Base-by-base conservation (phyloP, 257 asterid genomes). In the Solanum okadae region DNA sequence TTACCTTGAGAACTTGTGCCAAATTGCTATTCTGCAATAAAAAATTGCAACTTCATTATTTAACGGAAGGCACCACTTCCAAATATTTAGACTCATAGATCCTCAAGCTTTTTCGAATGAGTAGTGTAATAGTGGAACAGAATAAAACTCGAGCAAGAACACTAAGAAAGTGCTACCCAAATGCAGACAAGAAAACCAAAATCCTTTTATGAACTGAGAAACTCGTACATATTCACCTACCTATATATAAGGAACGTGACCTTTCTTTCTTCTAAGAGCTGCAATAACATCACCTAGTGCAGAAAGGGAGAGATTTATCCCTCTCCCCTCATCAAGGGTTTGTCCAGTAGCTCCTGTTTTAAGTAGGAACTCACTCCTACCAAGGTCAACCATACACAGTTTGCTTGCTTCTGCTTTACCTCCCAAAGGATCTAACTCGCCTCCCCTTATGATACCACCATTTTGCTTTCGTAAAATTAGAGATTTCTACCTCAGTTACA, bases 321-420 rank as follows among this genome's bases (percentile, higher is more conserved):
- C 94, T 63, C 94, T 72, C 7, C 94, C 94, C 86, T 79, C 93
- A 8, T 90, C 93, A 49, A 90, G 91, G 78, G 92, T 92, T 90
- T 92, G 94, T 38, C 94, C 94, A 52, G 88, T 88, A 34, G 94
- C 94, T 71, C 94, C 94, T 1, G 93, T 92, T 88, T 92, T 92
- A 61, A 90, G 86, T 25, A 92, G 88, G 5, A 86, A 49, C 84
- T 92, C 93, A 67, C 94, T 92, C 63, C 94, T 93, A 18, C 94
- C 94, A 44, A 92, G 94, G 90, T 92, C 94, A 88, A 92, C 86
- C 94, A 92, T 56, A 91, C 94, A 92, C 67, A 92, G 84, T 81
- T 90, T 92, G 89, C 91, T 92, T 61, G 88, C 89, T 86, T 84
- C 91, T 35, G 88, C 49, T 87, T 90, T 89, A 78, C 89, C 88